Conservation (phyloP, 371 early-diverging fungal genomes). For the Smittium culicis region DNA sequence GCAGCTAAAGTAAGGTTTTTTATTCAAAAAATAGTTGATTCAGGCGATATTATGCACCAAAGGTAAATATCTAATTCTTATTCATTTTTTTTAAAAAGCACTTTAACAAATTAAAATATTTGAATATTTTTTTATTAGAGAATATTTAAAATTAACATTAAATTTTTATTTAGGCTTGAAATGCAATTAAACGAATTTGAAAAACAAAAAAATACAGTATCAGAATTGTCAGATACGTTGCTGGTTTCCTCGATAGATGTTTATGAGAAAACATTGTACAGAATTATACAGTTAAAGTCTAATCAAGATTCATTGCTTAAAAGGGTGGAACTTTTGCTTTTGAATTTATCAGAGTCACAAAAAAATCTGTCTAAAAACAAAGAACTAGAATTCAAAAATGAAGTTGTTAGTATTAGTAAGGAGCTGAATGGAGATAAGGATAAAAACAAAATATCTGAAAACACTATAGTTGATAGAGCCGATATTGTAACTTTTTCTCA, state of each 20-base stretch:
- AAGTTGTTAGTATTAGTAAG: background rate
- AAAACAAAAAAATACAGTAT: slow-evolving; percentile 2
- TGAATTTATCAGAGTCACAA: background rate
- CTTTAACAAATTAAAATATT: background rate
- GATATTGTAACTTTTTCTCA: background rate
- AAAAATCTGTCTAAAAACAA: background rate
- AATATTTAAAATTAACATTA: background rate
- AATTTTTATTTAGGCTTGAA: slow-evolving; percentile 9
- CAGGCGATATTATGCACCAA: background rate
- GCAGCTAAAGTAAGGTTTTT: background rate
- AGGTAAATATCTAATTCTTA: too few relatives aligned
- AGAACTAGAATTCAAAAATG: background rate
- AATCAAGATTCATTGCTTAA: background rate
- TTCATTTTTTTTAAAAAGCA: background rate
- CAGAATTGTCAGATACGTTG: background rate
- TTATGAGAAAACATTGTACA: background rate
- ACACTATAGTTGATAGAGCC: background rate
- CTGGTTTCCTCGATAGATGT: background rate
- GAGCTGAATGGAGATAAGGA: background rate
- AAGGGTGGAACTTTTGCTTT: slow-evolving; percentile 1
- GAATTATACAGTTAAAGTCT: background rate
- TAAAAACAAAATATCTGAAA: background rate
- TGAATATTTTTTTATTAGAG: background rate
- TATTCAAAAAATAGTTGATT: slow-evolving; percentile 1
- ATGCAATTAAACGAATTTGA: slow-evolving; percentile 4